Percentiles rank a stretch among this genome's conserved stretches.
phyloP scores from a whole-genome alignment of 1,139 yeast species.

The Entelexis paramagnoliae region DNA sequence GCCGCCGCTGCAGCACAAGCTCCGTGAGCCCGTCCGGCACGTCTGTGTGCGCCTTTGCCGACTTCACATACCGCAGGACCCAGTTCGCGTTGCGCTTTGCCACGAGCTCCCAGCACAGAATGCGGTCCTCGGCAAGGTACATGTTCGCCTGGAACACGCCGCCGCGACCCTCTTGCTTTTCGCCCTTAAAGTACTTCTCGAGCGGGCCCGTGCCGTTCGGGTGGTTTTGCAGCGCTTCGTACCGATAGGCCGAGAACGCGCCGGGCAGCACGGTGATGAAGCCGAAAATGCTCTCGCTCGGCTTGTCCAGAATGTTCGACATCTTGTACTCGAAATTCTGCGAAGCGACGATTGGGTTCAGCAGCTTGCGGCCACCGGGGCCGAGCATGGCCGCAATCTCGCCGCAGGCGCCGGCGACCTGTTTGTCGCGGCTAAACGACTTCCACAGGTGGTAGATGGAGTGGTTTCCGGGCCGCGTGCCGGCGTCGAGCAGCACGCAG shows the following conservation, averaged over 20 bases:
- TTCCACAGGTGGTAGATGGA: conserved; percentile 72
- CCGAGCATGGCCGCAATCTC: conserved; percentile 68
- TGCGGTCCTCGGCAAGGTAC: conserved; percentile 81
- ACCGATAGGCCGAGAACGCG: conserved; percentile 77
- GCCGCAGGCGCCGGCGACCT: conserved; percentile 85
- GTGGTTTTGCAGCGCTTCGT: conserved; percentile 53
- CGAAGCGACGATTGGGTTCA: conserved; percentile 71
- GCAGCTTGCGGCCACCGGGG: conserved; percentile 41
- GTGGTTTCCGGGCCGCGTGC: conserved; percentile 63
- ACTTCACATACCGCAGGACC: conserved; percentile 59
- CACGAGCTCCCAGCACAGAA: conserved; percentile 69
- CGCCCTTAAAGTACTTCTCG: conserved; percentile 72
- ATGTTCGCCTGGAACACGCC: conserved; percentile 73
- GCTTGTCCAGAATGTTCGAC: conserved; percentile 72
- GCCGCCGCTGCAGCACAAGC: conserved; percentile 63
- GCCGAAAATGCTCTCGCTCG: conserved; percentile 74
- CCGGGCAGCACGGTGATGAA: conserved; percentile 77
- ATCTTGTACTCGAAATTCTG: conserved; percentile 79
- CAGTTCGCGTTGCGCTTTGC: conserved; percentile 56
- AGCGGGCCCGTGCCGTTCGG: conserved; percentile 60
- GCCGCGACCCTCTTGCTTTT: conserved; percentile 47
- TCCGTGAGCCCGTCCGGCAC: conserved; percentile 68
- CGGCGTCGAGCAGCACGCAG: conserved; percentile 65
- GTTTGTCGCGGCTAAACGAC: conserved; percentile 52
- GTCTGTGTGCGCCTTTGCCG: conserved; percentile 74